Conservation (phyloP, 2,329 filamentous ascomycete species). For the Apiospora koreana region DNA sequence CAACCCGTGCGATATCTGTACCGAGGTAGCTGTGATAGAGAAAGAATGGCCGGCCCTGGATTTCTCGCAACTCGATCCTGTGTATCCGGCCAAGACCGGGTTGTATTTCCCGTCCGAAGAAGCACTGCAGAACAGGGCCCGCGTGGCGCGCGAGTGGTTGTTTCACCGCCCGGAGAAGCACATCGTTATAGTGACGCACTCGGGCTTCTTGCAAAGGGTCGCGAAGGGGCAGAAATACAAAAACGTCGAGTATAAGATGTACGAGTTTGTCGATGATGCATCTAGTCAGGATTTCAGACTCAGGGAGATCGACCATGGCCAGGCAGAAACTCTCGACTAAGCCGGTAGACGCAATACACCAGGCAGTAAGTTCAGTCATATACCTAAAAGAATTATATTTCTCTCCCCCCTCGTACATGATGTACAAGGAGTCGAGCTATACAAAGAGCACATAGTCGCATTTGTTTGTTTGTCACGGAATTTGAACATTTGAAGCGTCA, state of each 20-base stretch:
- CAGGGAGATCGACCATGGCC: slow-evolving; percentile 7
- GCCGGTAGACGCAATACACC: not conserved
- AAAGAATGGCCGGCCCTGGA: slow-evolving; percentile 32
- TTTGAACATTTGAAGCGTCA: not conserved
- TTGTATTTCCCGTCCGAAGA: slow-evolving; percentile 32
- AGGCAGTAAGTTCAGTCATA: not conserved
- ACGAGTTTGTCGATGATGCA: slow-evolving; percentile 20
- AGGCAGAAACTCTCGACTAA: slow-evolving; percentile 10
- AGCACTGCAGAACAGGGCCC: slow-evolving; percentile 26
- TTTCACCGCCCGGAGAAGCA: slow-evolving; percentile 29
- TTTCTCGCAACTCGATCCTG: slow-evolving; percentile 32
- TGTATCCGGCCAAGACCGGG: slow-evolving; percentile 33
- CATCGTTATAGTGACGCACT: slow-evolving; percentile 34
- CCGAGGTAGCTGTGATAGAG: slow-evolving; percentile 23
- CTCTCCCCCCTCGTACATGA: too few species aligned
- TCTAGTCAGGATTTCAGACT: slow-evolving; percentile 1
- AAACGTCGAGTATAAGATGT: slow-evolving; percentile 32
- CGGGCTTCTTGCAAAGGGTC: slow-evolving; percentile 30
- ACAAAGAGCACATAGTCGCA: not conserved
- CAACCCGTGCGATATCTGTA: slow-evolving; percentile 33
- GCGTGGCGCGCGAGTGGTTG: slow-evolving; percentile 30
- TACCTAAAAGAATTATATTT: too few species aligned
- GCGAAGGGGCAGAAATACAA: slow-evolving; percentile 28
- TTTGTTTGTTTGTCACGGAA: not conserved
- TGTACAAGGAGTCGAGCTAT: not conserved